These are phyloP conservation scores for Tylopilus balloui DNA, from an alignment of 768 basidiomycete genomes.

Conservation along the genomic window DNA sequence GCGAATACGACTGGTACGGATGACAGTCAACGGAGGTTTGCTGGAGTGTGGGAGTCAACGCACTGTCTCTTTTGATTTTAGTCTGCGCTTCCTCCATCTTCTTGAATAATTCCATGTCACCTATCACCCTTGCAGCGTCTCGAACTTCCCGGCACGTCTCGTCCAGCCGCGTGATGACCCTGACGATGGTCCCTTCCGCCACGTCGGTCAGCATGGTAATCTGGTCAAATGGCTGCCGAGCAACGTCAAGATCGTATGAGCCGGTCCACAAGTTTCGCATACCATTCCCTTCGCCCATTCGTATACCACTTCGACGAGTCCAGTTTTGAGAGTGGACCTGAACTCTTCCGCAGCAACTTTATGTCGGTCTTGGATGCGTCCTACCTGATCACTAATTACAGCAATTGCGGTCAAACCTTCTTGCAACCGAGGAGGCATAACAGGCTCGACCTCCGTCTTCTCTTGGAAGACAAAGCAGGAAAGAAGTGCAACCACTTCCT, in stretches of 20 bases:
- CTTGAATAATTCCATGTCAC: slow-evolving; percentile 91
- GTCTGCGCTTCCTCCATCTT: slow-evolving; percentile 97
- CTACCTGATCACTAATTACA: slow-evolving; percentile 73
- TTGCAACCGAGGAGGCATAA: slow-evolving; percentile 73
- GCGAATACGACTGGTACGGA: slow-evolving; percentile 68
- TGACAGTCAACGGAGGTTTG: slow-evolving; percentile 5
- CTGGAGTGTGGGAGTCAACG: slow-evolving; percentile 34
- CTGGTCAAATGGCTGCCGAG: slow-evolving; percentile 83
- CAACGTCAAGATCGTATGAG: neutral
- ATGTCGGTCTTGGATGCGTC: slow-evolving; percentile 71
- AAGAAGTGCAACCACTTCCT: slow-evolving; percentile 93
- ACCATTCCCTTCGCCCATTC: slow-evolving; percentile 99
- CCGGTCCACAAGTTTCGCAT: slow-evolving; percentile 19
- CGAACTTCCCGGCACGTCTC: slow-evolving; percentile 96
- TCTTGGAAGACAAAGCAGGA: slow-evolving; percentile 99
- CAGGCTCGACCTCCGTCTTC: slow-evolving; percentile 88
- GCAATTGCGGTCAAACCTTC: slow-evolving; percentile 76
- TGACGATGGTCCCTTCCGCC: slow-evolving; percentile 94
- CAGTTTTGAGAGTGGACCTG: slow-evolving; percentile 78
- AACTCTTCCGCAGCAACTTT: slow-evolving; percentile 79
- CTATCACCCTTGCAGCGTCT: slow-evolving; percentile 96
- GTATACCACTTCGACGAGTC: slow-evolving; percentile 93
- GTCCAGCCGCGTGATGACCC: slow-evolving; percentile 92
- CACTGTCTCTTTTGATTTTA: slow-evolving; percentile 94
- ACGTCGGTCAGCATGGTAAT: slow-evolving; percentile 92